Evolutionary conservation across 495 filamentous ascomycete genomes (phyloP).

Genomic region (Trichoderma reesei): DNA sequence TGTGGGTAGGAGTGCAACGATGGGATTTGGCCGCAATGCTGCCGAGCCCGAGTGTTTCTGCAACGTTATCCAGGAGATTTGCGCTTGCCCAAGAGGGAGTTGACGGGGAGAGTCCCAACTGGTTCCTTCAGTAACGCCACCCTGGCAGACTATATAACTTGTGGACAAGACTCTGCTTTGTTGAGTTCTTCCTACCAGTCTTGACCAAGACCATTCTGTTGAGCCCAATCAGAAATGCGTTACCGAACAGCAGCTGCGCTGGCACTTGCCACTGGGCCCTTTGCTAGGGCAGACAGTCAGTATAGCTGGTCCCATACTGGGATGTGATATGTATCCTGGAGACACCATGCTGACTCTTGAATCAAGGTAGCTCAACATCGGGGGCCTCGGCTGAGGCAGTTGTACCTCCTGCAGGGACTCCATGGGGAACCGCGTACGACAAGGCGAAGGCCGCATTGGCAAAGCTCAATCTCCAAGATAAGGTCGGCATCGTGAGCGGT

Average conservation of each 20-base stretch:
- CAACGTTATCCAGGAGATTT: neutral
- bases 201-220: neutral
- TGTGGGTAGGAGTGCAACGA: neutral
- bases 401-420: neutral
- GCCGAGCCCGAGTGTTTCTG: neutral
- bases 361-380: neutral
- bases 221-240: neutral
- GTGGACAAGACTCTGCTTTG: neutral
- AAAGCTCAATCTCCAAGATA: slow-evolving; percentile 48
- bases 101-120: neutral
- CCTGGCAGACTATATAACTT: neutral
- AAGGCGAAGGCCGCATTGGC: slow-evolving; percentile 45
- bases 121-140: neutral
- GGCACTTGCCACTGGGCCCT: neutral
- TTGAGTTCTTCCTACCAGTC: neutral
- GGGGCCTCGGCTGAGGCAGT: neutral
- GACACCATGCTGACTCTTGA: neutral
- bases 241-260: neutral
- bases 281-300: neutral
- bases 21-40: neutral
- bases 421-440: slow-evolving; percentile 47
- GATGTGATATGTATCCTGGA: neutral
- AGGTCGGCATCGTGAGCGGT: slow-evolving; percentile 53
- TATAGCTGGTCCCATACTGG: neutral
- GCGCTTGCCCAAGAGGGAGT: neutral